Evolutionary conservation across 31 red algal genomes (phyloP).

Genomic region (Endocladia muricata): DNA sequence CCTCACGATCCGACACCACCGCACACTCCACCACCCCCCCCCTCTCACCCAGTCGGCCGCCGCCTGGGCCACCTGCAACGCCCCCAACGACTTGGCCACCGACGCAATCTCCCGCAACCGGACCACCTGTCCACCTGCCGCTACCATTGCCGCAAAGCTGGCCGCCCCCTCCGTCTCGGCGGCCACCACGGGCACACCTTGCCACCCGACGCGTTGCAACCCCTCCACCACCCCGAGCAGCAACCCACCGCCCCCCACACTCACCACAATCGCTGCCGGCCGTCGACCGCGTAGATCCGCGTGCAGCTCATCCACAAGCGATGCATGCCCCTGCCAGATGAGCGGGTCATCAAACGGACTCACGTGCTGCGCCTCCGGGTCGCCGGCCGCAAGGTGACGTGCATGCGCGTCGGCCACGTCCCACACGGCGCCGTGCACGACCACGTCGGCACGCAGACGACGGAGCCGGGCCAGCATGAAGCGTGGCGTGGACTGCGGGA

Average conservation of each 20-base stretch:
- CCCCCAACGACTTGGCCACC: conserved; percentile 76
- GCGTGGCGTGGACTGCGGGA: conserved; percentile 75
- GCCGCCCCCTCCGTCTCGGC: conserved; percentile 79
- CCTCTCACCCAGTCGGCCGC: conserved; percentile 37
- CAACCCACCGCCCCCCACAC: conserved; percentile 89
- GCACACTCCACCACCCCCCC: conserved; percentile 21
- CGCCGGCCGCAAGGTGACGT: conserved; percentile 24
- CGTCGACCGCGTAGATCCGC: conserved; percentile 22
- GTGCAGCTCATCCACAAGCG: conserved; percentile 73
- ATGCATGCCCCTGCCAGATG: conserved; percentile 78
- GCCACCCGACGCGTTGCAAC: conserved; percentile 56
- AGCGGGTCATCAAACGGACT: conserved; percentile 80
- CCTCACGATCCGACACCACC: conserved; percentile 69
- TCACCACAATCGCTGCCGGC: conserved; percentile 63
- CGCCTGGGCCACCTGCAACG: conserved; percentile 55
- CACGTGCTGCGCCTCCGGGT: conserved; percentile 48
- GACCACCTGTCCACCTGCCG: conserved; percentile 44
- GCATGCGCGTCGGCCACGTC: conserved; percentile 74
- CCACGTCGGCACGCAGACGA: conserved; percentile 59
- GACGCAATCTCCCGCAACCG: conserved; percentile 53
- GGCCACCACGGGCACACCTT: conserved; percentile 46
- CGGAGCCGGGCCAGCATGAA: conserved; percentile 67
- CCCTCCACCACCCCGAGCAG: conserved; percentile 76
- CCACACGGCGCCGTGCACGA: conserved; percentile 78
- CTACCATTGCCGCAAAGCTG: conserved; percentile 69